A percentile compares a stretch with the other conserved stretches of the same genome.
Conservation (phyloP, 768 basidiomycete species). For the Mycena galericulata region DNA sequence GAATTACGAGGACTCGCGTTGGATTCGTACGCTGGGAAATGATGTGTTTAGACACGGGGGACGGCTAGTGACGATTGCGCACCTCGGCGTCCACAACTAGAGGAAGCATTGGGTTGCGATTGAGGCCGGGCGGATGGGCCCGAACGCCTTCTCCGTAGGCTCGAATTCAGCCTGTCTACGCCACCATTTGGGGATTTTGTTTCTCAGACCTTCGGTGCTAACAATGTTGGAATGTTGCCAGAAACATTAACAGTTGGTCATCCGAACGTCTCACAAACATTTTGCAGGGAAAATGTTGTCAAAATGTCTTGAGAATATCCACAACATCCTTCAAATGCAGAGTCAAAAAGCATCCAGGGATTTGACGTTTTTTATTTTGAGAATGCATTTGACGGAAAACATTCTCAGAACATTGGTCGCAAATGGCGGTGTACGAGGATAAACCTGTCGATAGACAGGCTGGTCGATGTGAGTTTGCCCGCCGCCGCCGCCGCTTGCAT, state of each 20-base stretch:
- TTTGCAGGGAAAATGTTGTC: too few relatives aligned
- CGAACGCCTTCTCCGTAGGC: not conserved
- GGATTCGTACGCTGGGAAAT: not conserved
- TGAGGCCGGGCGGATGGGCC: not conserved
- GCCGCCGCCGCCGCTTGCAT: not conserved
- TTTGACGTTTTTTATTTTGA: too few relatives aligned
- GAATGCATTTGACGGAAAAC: too few relatives aligned
- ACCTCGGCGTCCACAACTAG: constrained; percentile 2
- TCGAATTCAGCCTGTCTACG: too few relatives aligned
- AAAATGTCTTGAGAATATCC: too few relatives aligned
- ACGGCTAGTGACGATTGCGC: constrained; percentile 1
- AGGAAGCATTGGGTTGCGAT: constrained; percentile 14
- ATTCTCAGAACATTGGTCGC: constrained; percentile 9
- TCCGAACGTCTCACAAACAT: too few relatives aligned
- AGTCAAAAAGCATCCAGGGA: too few relatives aligned
- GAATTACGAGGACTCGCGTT: not conserved
- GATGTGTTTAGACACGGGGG: constrained; percentile 5
- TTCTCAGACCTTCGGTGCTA: not conserved
- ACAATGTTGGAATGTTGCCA: too few relatives aligned
- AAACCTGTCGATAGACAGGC: too few relatives aligned
- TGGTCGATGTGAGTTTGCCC: not conserved
- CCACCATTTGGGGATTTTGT: not conserved
- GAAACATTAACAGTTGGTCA: too few relatives aligned
- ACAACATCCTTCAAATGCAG: too few relatives aligned
- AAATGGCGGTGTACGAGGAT: not conserved